Base-by-base conservation (phyloP, 345 rosid genomes). In the Eucalyptus marginata region DNA sequence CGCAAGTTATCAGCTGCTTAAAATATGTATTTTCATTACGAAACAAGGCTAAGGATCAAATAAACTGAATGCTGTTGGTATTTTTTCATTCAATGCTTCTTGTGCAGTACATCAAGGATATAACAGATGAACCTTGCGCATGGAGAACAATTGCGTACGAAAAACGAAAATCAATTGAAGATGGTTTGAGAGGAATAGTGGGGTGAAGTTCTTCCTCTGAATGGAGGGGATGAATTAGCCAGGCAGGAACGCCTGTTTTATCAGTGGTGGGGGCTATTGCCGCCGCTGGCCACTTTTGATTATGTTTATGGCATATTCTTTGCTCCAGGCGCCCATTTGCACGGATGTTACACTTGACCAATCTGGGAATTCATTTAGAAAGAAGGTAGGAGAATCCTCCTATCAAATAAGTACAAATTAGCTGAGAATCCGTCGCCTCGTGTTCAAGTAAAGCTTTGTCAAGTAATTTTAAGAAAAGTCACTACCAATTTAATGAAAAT, bases 1-100 rank as follows among this genome's bases (percentile, higher is more conserved):
- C 0, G 10, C 1, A 0, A 64, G 40, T 64, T 6, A n/a, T 13
- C 31, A 64, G 76, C 18, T 15, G 76, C 76, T 64, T 31, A 64
- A 33, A 64, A 64, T 64, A 64, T 64, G 76, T n/a, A 64, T 64
- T 33, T 14, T 64, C 36, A 7, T n/a, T 13, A 64, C 33, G 76
- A n/a, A 14, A n/a, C 40, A 64, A 14, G 8, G 33, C 20, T 64
- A n/a, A 64, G 76, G 2, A 7, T 64, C 10, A n/a, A n/a, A 64
- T 14, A 64, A 64, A 64, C 40, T 15, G 76, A 33, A 64, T n/a
- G 36, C 71, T 14, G 20, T 64, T 7, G 9, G 36, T 64, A 64
- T n/a, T n/a, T 64, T 2, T n/a, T 25, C 20, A 64, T 64, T 64
- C 36, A 64, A 2, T 64, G 76, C 11, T n/a, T n/a, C 36, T n/a